A percentile compares a stretch with the other conserved stretches of the same genome.
Evolutionary conservation across 345 rosid genomes (phyloP).

Genomic region (Dipteronia sinensis): DNA sequence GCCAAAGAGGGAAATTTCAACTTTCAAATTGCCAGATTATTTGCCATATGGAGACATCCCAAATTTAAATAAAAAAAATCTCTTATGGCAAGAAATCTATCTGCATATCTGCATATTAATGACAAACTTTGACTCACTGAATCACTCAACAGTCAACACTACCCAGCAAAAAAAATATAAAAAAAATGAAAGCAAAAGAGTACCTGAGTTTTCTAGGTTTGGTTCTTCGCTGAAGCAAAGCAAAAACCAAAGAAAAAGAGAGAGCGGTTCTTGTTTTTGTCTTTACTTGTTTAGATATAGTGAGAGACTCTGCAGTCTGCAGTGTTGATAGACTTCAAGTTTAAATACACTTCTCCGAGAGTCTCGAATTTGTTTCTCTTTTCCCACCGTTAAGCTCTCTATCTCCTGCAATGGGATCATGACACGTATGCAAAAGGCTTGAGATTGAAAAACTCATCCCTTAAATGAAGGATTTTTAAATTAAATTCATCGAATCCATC

Average conservation of each 20-base stretch:
- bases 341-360: not conserved
- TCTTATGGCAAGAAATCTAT: not conserved
- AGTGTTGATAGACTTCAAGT: not conserved
- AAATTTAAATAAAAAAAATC: not conserved
- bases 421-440: not conserved
- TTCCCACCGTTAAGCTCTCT: not conserved
- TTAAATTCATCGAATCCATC: not conserved
- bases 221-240: not conserved
- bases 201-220: slow-evolving; percentile 8
- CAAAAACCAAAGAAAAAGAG: not conserved
- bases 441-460: not conserved
- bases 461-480: not conserved
- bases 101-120: not conserved
- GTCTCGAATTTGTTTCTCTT: not conserved
- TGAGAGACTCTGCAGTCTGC: not conserved
- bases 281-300: not conserved
- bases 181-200: not conserved
- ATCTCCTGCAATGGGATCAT: not conserved
- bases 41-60: not conserved
- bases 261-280: slow-evolving; percentile 14
- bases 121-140: not conserved
- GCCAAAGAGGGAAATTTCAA: slow-evolving; percentile 14
- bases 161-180: no score
- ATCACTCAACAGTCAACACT: not conserved
- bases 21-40: slow-evolving; percentile 1